Conservation (phyloP, 495 filamentous ascomycete genomes). For the Penicillium herquei region DNA sequence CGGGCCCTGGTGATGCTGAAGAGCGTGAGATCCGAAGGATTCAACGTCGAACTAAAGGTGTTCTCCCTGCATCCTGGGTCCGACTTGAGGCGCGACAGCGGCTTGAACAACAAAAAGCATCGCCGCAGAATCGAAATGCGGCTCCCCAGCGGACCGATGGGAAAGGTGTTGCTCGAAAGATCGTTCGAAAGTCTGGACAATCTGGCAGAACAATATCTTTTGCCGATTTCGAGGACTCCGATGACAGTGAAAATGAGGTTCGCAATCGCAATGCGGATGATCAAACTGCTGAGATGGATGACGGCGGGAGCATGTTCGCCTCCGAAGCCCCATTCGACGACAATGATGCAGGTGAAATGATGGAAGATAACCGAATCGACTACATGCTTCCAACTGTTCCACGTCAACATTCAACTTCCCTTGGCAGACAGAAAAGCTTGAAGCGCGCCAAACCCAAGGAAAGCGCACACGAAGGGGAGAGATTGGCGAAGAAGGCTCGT, state of each 20-base stretch:
- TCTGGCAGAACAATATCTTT: slow-evolving; percentile 17
- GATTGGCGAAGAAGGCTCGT: slow-evolving; percentile 26
- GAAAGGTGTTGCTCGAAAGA: slow-evolving; percentile 46
- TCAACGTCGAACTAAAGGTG: slow-evolving; percentile 68
- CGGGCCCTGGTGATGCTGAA: slow-evolving; percentile 16
- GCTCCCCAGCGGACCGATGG: slow-evolving; percentile 25
- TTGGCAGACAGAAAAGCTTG: slow-evolving; percentile 40
- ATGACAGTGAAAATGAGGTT: slow-evolving; percentile 49
- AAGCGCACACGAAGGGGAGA: slow-evolving; percentile 8
- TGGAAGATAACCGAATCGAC: slow-evolving; percentile 59
- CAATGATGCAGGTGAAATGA: slow-evolving; percentile 39
- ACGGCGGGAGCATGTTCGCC: background rate
- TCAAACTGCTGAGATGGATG: slow-evolving; percentile 1
- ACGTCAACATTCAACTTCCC: slow-evolving; percentile 22
- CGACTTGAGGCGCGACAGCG: slow-evolving; percentile 61
- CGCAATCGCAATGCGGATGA: background rate
- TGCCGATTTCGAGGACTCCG: slow-evolving; percentile 50
- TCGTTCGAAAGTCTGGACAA: slow-evolving; percentile 26
- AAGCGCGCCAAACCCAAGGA: slow-evolving; percentile 26
- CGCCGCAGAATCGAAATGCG: slow-evolving; percentile 21
- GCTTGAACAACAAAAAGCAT: slow-evolving; percentile 31
- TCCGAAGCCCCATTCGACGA: background rate
- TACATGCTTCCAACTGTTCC: slow-evolving; percentile 48
- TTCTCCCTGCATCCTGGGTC: slow-evolving; percentile 89
- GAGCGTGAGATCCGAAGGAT: slow-evolving; percentile 35